Conservation (phyloP, 2,329 filamentous ascomycete species). For the Malbranchea cinnamomea region DNA sequence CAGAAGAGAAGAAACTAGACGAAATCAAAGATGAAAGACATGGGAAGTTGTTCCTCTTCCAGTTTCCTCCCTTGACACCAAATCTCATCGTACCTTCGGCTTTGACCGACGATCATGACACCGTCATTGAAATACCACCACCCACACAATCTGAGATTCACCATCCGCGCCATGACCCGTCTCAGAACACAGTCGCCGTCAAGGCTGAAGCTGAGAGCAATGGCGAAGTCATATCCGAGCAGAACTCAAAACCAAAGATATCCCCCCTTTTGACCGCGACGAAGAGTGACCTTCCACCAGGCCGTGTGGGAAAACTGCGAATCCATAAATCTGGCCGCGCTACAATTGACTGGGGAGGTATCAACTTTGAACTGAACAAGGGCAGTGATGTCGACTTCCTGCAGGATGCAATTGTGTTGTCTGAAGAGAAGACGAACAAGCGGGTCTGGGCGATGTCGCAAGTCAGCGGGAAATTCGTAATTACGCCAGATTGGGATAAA, state of each 20-base stretch:
- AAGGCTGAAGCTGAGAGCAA: too few relatives aligned
- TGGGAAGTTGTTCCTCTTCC: slow-evolving; percentile 47
- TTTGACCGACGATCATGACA: slow-evolving; percentile 11
- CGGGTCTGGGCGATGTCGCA: slow-evolving; percentile 43
- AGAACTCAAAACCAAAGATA: too few relatives aligned
- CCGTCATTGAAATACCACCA: slow-evolving; percentile 1
- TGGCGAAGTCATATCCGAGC: too few relatives aligned
- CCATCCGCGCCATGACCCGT: too few relatives aligned
- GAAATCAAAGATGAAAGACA: slow-evolving; percentile 27
- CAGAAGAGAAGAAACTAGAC: slow-evolving; percentile 15
- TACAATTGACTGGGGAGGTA: slow-evolving; percentile 48
- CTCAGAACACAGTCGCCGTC: too few relatives aligned
- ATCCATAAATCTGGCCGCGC: slow-evolving; percentile 47
- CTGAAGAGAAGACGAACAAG: slow-evolving; percentile 20
- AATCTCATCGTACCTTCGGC: slow-evolving; percentile 31
- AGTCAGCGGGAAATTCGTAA: slow-evolving; percentile 49
- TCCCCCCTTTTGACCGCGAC: slow-evolving; percentile 26
- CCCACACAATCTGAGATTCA: slow-evolving; percentile 4
- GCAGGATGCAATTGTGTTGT: slow-evolving; percentile 41
- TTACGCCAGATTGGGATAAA: slow-evolving; percentile 45
- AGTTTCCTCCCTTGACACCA: slow-evolving; percentile 48
- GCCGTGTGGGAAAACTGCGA: slow-evolving; percentile 45
- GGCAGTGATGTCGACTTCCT: slow-evolving; percentile 43
- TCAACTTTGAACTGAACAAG: slow-evolving; percentile 41
- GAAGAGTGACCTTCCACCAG: slow-evolving; percentile 33